Conservation (phyloP, 148 eudicot species). For the Cornus florida region DNA sequence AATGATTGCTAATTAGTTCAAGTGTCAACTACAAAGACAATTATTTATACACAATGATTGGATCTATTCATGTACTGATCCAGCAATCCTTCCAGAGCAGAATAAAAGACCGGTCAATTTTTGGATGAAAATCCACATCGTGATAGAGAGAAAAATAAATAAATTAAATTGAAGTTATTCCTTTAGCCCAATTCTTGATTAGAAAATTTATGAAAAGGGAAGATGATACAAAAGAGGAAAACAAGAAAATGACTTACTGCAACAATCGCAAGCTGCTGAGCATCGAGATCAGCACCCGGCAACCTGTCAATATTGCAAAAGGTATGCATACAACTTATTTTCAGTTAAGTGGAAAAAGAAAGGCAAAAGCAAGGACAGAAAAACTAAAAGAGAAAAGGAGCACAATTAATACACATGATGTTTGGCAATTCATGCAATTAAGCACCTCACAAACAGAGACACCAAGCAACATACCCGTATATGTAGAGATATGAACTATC, state of each 20-base stretch:
- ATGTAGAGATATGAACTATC: slow-evolving; percentile 76
- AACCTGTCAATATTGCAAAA: slow-evolving; percentile 43
- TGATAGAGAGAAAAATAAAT: too few relatives aligned
- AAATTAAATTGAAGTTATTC: neutral
- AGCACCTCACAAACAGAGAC: slow-evolving; percentile 9
- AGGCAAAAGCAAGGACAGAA: neutral
- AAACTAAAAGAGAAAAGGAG: neutral
- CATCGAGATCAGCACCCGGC: slow-evolving; percentile 69
- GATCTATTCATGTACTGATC: neutral
- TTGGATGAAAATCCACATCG: neutral
- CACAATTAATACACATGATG: neutral
- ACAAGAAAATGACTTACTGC: slow-evolving; percentile 55
- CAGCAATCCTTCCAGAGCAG: neutral
- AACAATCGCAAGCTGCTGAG: slow-evolving; percentile 90
- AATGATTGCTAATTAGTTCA: neutral
- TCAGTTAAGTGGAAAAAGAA: neutral
- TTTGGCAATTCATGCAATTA: slow-evolving; percentile 1
- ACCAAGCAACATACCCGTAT: slow-evolving; percentile 62
- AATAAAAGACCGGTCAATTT: too few relatives aligned
- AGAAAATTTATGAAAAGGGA: too few relatives aligned
- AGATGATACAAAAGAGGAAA: neutral
- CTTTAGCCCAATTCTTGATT: neutral
- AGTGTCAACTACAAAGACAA: slow-evolving; percentile 2
- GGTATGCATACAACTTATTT: neutral
- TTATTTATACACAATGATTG: neutral